These are phyloP conservation scores for Graphilbum ipis-grandicollis DNA, from an alignment of 2,329 filamentous ascomycete species.

Conservation along the genomic window DNA sequence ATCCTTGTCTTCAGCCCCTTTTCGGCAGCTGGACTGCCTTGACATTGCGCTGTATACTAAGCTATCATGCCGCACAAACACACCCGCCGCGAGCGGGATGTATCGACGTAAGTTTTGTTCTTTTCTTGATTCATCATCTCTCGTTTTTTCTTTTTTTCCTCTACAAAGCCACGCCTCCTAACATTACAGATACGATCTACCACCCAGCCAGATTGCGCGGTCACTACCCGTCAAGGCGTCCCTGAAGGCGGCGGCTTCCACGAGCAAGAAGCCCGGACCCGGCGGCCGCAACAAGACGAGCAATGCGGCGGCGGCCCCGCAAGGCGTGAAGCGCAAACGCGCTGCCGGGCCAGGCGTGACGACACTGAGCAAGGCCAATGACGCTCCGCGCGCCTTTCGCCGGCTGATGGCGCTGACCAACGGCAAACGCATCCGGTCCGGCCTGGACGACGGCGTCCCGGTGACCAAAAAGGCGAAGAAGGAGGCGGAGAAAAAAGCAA, in stretches of 20 bases:
- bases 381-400: conserved; percentile 76
- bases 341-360: conserved; percentile 15
- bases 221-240: conserved; percentile 25
- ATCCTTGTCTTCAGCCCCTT: no score
- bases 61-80: conserved; percentile 70
- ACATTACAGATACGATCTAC: conserved; percentile 29
- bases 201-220: conserved; percentile 28
- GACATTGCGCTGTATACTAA: not conserved
- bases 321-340: conserved; percentile 31
- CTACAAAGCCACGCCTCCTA: no score
- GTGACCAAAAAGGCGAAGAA: conserved; percentile 15
- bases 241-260: conserved; percentile 7
- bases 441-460: conserved; percentile 51
- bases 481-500: conserved; percentile 12
- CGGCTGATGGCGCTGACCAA: conserved; percentile 62
- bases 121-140: not conserved
- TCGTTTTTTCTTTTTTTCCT: not conserved
- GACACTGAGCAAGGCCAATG: conserved; percentile 30
- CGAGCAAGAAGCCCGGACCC: no score
- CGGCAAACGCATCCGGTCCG: conserved; percentile 41
- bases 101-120: conserved; percentile 25
- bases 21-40: not conserved
- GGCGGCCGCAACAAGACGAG: conserved; percentile 13
- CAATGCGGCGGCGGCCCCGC: not conserved
- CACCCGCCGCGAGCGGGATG: conserved; percentile 44